Percentiles rank a stretch among this genome's conserved stretches.
Conservation (phyloP, 129 eudicot genomes). For the Flaveria ramosissima region DNA sequence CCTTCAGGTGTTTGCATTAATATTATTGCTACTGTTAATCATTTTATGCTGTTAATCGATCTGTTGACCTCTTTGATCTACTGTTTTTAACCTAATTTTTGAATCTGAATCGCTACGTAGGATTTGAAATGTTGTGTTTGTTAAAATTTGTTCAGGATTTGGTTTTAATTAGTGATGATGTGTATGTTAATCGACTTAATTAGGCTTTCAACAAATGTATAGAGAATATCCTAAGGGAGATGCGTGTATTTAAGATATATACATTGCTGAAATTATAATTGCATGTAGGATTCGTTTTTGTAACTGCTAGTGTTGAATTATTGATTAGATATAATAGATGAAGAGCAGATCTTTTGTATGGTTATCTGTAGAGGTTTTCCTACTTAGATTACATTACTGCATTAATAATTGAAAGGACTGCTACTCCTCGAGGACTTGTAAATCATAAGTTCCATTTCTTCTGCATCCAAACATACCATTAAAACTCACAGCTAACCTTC, state of each 20-base stretch:
- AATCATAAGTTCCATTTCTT: conserved; percentile 3
- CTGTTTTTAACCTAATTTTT: conserved; percentile 13
- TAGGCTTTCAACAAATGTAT: background rate
- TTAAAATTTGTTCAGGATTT: background rate
- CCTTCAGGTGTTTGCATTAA: conserved; percentile 13
- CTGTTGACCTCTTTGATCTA: conserved; percentile 39
- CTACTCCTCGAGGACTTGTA: background rate
- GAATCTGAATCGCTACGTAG: background rate
- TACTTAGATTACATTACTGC: background rate
- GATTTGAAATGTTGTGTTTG: background rate
- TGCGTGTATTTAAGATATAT: background rate
- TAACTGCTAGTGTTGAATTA: too few species aligned
- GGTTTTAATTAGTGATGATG: background rate
- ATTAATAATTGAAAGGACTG: background rate
- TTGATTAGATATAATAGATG: background rate
- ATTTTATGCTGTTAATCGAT: conserved; percentile 18
- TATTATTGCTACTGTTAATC: conserved; percentile 13
- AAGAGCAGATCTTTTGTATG: background rate
- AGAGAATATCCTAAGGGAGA: background rate
- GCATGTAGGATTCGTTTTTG: conserved; percentile 11
- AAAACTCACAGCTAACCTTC: background rate
- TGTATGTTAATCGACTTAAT: background rate
- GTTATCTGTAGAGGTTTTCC: background rate
- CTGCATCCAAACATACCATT: background rate
- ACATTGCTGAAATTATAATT: conserved; percentile 23